A percentile compares a stretch with the other conserved stretches of the same genome.
Conservation (phyloP, 139 green algal genomes). For the Picochlorum costavermella region DNA sequence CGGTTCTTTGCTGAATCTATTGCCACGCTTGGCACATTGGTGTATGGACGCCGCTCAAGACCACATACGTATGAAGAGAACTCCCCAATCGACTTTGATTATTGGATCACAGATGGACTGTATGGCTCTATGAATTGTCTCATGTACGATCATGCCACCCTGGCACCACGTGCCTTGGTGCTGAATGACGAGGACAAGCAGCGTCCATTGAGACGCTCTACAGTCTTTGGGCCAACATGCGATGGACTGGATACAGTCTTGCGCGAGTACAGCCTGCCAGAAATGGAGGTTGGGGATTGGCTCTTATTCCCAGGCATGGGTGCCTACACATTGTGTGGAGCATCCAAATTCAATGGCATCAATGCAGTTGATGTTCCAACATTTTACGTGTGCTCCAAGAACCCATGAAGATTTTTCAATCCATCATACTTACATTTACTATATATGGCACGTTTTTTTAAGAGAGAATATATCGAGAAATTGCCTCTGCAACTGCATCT, state of each 20-base stretch:
- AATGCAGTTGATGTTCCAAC: constrained; percentile 19
- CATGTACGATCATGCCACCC: constrained; percentile 65
- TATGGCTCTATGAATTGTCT: constrained; percentile 97
- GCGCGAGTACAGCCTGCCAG: constrained; percentile 63
- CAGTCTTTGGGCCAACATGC: constrained; percentile 83
- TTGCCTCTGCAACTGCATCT: constrained; percentile 77
- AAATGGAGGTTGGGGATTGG: constrained; percentile 75
- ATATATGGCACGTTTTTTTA: too few species aligned
- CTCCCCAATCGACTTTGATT: constrained; percentile 41
- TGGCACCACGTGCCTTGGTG: constrained; percentile 11
- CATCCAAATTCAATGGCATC: constrained; percentile 75
- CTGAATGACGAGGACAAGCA: constrained; percentile 26
- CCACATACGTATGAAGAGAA: background rate
- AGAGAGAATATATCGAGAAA: constrained; percentile 18
- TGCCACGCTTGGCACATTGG: constrained; percentile 61
- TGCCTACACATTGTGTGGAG: constrained; percentile 84
- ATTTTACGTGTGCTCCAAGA: constrained; percentile 40
- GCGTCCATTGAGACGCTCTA: constrained; percentile 38
- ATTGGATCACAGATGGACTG: constrained; percentile 90
- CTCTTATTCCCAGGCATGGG: constrained; percentile 84
- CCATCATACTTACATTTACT: too few species aligned
- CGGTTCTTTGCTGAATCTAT: constrained; percentile 93
- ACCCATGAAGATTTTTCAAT: constrained; percentile 3
- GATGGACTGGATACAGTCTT: constrained; percentile 75
- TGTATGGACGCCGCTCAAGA: constrained; percentile 73